phyloP scores from a whole-genome alignment of 345 rosid species.

The Populus ilicifolia region DNA sequence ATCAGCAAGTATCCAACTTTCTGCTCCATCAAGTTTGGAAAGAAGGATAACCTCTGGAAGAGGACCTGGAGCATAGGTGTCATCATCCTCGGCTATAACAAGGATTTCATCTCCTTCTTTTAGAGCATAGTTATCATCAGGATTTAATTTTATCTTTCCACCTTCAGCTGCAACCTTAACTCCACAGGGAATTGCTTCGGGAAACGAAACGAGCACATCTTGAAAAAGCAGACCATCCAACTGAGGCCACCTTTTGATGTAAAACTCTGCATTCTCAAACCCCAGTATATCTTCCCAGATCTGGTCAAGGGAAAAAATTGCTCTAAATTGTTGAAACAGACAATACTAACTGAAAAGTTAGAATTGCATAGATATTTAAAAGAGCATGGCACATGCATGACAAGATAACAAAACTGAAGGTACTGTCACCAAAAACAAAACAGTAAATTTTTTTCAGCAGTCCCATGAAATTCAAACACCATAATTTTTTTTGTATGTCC shows the following conservation, averaged over 20 bases:
- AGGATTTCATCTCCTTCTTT: conserved; percentile 82
- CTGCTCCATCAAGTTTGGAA: conserved; percentile 9
- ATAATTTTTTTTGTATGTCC: too few species aligned
- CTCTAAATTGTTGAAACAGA: not conserved
- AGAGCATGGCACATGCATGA: not conserved
- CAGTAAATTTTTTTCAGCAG: too few species aligned
- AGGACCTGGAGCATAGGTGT: conserved; percentile 82
- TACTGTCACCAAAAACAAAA: not conserved
- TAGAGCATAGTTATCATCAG: conserved; percentile 66
- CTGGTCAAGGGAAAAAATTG: conserved; percentile 33
- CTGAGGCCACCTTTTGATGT: conserved; percentile 87
- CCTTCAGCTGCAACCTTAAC: conserved; percentile 72
- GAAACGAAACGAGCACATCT: conserved; percentile 77
- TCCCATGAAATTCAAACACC: too few species aligned
- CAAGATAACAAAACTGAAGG: not conserved
- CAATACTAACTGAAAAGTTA: not conserved
- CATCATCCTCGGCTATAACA: conserved; percentile 96
- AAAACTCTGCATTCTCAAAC: conserved; percentile 82
- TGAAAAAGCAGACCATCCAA: conserved; percentile 65
- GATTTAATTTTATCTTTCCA: conserved; percentile 74
- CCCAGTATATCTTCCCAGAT: conserved; percentile 97
- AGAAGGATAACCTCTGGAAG: conserved; percentile 63
- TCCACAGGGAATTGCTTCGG: conserved; percentile 87
- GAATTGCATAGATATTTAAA: not conserved
- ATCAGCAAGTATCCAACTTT: not conserved